Evolutionary conservation across 2,329 filamentous ascomycete genomes (phyloP).

Genomic region (Phyllosticta ampelicida): DNA sequence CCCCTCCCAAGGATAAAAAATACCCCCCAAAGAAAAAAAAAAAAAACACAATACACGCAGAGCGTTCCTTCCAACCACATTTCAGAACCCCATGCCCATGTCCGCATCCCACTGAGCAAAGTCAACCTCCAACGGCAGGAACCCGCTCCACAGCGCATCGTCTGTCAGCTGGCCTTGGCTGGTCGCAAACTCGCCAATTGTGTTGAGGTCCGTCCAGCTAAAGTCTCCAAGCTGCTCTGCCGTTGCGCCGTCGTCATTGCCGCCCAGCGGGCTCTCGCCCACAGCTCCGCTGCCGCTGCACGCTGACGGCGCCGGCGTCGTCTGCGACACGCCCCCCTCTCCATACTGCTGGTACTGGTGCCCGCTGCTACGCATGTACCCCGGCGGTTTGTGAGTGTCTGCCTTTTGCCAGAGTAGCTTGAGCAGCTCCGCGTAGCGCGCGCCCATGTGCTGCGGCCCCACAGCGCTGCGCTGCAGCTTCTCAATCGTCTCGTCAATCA

Average conservation of each 20-base stretch:
- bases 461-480: constrained; percentile 33
- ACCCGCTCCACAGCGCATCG: constrained; percentile 20
- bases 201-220: constrained; percentile 38
- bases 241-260: constrained; percentile 24
- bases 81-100: constrained; percentile 9
- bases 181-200: constrained; percentile 38
- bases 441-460: constrained; percentile 36
- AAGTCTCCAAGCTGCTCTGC: constrained; percentile 40
- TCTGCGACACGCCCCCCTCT: constrained; percentile 17
- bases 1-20: too few species aligned
- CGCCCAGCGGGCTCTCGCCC: constrained; percentile 5
- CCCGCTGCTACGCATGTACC: neutral
- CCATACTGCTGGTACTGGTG: constrained; percentile 13
- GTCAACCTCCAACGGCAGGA: constrained; percentile 27
- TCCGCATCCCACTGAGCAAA: constrained; percentile 8
- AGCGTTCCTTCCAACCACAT: too few species aligned
- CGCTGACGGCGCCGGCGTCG: constrained; percentile 17
- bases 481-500: constrained; percentile 37
- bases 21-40: too few species aligned
- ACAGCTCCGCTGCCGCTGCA: constrained; percentile 3
- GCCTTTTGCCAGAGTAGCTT: constrained; percentile 40
- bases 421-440: constrained; percentile 36
- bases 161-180: constrained; percentile 23
- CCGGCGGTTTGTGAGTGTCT: constrained; percentile 4
- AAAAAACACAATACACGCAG: too few species aligned